phyloP scores from a whole-genome alignment of 2,329 filamentous ascomycete species.

The Fusarium longipes region DNA sequence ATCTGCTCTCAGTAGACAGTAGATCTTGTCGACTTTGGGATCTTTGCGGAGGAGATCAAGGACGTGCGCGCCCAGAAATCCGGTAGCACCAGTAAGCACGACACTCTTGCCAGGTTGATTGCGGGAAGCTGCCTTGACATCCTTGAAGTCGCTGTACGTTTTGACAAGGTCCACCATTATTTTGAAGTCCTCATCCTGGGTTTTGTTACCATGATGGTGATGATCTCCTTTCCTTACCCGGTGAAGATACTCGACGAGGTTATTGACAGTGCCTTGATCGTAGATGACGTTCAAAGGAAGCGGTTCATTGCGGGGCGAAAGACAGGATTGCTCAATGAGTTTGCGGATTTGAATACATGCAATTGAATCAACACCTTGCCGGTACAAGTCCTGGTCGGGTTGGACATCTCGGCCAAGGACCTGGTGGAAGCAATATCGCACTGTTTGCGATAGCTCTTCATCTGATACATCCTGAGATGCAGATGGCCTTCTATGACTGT shows the following conservation, averaged over 20 bases:
- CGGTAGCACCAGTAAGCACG: constrained; percentile 72
- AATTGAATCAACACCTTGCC: constrained; percentile 70
- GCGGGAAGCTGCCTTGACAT: rapidly evolving
- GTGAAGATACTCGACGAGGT: constrained; percentile 40
- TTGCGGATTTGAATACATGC: constrained; percentile 64
- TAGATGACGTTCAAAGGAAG: constrained; percentile 70
- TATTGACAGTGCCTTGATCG: constrained; percentile 65
- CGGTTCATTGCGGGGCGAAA: constrained; percentile 2
- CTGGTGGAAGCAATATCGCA: constrained; percentile 50
- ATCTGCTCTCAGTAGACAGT: constrained; percentile 57
- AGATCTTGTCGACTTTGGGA: constrained; percentile 3
- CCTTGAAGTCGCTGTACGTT: constrained; percentile 23
- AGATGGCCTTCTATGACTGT: constrained; percentile 44
- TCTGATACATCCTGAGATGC: constrained; percentile 42
- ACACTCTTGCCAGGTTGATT: not conserved
- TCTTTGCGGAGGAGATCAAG: constrained; percentile 35
- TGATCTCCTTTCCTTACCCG: not conserved
- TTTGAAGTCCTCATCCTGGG: not conserved
- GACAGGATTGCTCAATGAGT: constrained; percentile 44
- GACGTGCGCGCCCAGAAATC: constrained; percentile 71
- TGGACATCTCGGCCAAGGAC: constrained; percentile 47
- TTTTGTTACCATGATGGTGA: constrained; percentile 24
- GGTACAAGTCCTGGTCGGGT: constrained; percentile 64
- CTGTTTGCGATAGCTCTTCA: constrained; percentile 49
- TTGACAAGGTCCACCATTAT: constrained; percentile 14